A percentile compares a stretch with the other conserved stretches of the same genome.
Conservation (phyloP, 768 basidiomycete genomes). For the Suillus lakei region DNA sequence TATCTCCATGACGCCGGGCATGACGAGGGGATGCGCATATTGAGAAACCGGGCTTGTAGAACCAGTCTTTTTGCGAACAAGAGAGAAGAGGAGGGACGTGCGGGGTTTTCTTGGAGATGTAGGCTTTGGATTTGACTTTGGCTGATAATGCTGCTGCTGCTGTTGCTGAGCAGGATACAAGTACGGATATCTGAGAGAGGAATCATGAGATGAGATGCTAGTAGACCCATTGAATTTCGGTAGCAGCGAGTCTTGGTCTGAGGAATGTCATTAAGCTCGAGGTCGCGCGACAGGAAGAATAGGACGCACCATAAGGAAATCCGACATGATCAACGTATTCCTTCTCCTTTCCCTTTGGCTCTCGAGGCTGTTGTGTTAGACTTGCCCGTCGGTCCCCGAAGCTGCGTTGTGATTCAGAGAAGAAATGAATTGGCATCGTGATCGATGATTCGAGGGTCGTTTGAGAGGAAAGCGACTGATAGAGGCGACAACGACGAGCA, state of each 20-base stretch:
- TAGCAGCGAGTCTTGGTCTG: constrained; percentile 25
- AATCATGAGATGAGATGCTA: constrained; percentile 16
- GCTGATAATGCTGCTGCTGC: not conserved
- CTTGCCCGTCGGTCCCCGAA: not conserved
- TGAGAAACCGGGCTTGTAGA: constrained; percentile 29
- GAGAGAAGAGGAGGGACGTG: constrained; percentile 49
- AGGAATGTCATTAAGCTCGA: not conserved
- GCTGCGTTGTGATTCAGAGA: not conserved
- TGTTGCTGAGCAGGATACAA: not conserved
- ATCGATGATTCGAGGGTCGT: not conserved
- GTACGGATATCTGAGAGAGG: not conserved
- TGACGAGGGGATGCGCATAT: constrained; percentile 45
- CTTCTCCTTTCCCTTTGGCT: constrained; percentile 1
- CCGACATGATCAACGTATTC: not conserved
- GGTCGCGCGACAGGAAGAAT: not conserved
- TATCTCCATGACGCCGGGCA: constrained; percentile 80
- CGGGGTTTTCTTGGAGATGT: constrained; percentile 38
- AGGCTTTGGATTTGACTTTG: not conserved
- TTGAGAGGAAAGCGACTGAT: not conserved
- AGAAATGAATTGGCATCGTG: constrained; percentile 7
- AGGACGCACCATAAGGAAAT: constrained; percentile 1
- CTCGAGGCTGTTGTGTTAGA: not conserved
- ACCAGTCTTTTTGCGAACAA: constrained; percentile 44
- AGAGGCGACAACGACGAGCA: not conserved
- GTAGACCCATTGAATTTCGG: constrained; percentile 21